These are phyloP conservation scores for Pseudogymnoascus pannorum DNA, from an alignment of 2,329 filamentous ascomycete species.

Conservation along the genomic window DNA sequence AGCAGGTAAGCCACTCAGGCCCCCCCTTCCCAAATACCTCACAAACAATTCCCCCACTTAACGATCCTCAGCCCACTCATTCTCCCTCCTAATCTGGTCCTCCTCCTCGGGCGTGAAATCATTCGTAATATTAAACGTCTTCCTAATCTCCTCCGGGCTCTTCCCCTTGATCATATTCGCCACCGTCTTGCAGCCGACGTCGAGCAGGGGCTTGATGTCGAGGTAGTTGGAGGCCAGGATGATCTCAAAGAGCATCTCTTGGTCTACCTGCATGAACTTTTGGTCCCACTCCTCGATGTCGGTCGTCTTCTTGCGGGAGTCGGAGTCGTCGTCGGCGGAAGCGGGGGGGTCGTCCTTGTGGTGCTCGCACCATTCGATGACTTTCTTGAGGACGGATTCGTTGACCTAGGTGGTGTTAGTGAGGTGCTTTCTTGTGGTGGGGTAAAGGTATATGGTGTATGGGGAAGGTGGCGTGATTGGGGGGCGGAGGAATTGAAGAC, in stretches of 20 bases:
- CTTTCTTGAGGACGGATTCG: slow-evolving; percentile 87
- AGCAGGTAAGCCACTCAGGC: no score
- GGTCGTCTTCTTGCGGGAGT: slow-evolving; percentile 95
- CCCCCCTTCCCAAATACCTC: not conserved
- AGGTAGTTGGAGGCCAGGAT: slow-evolving; percentile 98
- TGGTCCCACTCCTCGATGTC: slow-evolving; percentile 99
- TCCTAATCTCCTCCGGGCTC: slow-evolving; percentile 96
- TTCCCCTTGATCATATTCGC: slow-evolving; percentile 99
- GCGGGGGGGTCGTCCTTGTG: slow-evolving; percentile 85
- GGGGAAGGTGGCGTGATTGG: slow-evolving; percentile 12
- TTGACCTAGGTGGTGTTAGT: slow-evolving; percentile 56
- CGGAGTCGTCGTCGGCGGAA: slow-evolving; percentile 79
- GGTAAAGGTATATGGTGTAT: not conserved
- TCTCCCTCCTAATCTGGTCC: slow-evolving; percentile 90
- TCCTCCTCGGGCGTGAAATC: slow-evolving; percentile 99
- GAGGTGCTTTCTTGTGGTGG: not conserved
- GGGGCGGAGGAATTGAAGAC: slow-evolving; percentile 20
- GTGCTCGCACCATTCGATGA: slow-evolving; percentile 96
- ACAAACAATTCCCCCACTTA: slow-evolving; percentile 35
- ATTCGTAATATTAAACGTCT: slow-evolving; percentile 99
- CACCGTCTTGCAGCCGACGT: slow-evolving; percentile 98
- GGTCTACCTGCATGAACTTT: slow-evolving; percentile 99
- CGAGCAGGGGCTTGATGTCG: slow-evolving; percentile 95
- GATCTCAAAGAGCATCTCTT: slow-evolving; percentile 99
- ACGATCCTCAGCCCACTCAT: slow-evolving; percentile 84